Evolutionary conservation across 2,329 filamentous ascomycete species (phyloP).

Genomic region (Rutstroemia sydowiana): DNA sequence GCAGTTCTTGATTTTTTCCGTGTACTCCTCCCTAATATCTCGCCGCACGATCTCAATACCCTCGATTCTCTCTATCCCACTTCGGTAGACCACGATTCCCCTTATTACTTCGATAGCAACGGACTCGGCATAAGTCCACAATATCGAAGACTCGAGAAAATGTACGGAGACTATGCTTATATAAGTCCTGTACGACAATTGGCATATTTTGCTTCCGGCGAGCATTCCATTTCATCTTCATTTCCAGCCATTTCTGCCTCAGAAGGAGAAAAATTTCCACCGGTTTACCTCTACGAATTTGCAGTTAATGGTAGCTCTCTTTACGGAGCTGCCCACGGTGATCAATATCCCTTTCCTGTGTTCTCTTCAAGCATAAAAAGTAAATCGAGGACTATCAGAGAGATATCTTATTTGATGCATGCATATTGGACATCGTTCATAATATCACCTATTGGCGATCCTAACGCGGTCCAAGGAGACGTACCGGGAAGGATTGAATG

Average conservation of each 20-base stretch:
- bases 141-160: slow-evolving; percentile 50
- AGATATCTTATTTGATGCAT: slow-evolving; percentile 25
- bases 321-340: slow-evolving; percentile 36
- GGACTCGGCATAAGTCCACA: slow-evolving; percentile 39
- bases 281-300: slow-evolving; percentile 53
- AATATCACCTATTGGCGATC: slow-evolving; percentile 21
- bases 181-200: slow-evolving; percentile 57
- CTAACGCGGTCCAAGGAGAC: slow-evolving; percentile 22
- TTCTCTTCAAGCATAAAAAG: slow-evolving; percentile 27
- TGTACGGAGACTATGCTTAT: slow-evolving; percentile 59
- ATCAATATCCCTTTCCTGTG: slow-evolving; percentile 39
- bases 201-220: slow-evolving; percentile 36
- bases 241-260: not conserved
- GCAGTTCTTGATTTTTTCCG: slow-evolving; percentile 56
- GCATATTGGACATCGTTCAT: slow-evolving; percentile 30
- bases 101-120: not conserved
- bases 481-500: not conserved
- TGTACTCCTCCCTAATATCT: slow-evolving; percentile 51
- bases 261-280: slow-evolving; percentile 8
- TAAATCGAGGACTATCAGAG: slow-evolving; percentile 9
- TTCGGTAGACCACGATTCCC: slow-evolving; percentile 36
- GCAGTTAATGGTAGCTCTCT: slow-evolving; percentile 36
- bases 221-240: slow-evolving; percentile 6
- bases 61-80: slow-evolving; percentile 59
- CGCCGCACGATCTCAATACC: slow-evolving; percentile 41